Conservation (phyloP, 2,329 filamentous ascomycete species). For the Trichophyton rubrum region DNA sequence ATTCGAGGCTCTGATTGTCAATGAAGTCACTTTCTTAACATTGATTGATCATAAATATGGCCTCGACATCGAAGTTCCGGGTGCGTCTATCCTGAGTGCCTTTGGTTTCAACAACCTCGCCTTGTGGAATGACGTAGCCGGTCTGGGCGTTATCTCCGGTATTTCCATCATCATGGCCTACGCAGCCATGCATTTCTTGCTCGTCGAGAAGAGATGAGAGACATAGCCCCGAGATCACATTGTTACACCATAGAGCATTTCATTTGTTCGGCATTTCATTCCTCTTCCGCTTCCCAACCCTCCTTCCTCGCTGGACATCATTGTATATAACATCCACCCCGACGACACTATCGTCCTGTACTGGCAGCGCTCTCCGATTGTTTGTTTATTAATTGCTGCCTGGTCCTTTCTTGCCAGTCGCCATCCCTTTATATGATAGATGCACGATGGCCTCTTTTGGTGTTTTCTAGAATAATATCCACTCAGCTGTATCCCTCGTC, state of each 20-base stretch:
- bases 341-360: not conserved
- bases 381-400: not conserved
- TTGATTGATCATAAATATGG: constrained; percentile 92
- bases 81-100: constrained; percentile 81
- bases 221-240: no score
- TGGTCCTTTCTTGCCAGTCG: not conserved
- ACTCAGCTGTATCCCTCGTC: not conserved
- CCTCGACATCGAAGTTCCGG: constrained; percentile 89
- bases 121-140: constrained; percentile 72
- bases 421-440: not conserved
- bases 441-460: not conserved
- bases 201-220: constrained; percentile 67
- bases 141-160: constrained; percentile 67
- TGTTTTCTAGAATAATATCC: not conserved
- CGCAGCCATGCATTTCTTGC: constrained; percentile 77
- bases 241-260: not conserved
- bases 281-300: not conserved
- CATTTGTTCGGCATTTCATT: not conserved
- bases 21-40: constrained; percentile 82
- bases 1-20: constrained; percentile 92
- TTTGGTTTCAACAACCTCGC: constrained; percentile 88
- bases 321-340: not conserved
- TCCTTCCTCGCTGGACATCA: not conserved
- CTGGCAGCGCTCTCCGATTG: not conserved
- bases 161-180: constrained; percentile 83